Evolutionary conservation across 2,329 filamentous ascomycete species (phyloP), one percentile per base, ranked within the genome.

Genomic region (Lachnellula willkommii): DNA sequence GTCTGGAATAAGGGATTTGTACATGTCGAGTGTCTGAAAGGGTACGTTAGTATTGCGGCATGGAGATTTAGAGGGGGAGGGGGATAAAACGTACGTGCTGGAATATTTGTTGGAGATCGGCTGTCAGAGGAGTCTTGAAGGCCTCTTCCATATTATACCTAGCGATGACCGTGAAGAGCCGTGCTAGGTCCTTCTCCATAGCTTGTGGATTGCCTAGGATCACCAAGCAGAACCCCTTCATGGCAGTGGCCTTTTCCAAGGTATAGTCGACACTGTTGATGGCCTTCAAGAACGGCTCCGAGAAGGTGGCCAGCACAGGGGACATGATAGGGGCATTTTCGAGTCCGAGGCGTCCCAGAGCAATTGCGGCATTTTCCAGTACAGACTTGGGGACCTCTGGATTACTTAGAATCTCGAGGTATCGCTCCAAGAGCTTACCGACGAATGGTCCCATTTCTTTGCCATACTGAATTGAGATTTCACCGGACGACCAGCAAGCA

Each of bases 401-500:
- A 70, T 93, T 94, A 67, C 85, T 85, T 64, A 97, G 83, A 64
- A 97, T 96, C 53, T 87, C 82, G 40, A 90, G 81, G 28, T 95
- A 83, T 40, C 88, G 84, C 59, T 87, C 81, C 56, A 95, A 84
- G 15, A 99, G 76, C 59, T 88, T 82, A 22, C 89, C 84, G 9
- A 91, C 81, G 69, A 88, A 96, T 1, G 87, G 87, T 1, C 79
- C 79, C 83, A 96, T 89, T 53, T 80, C 83, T 59, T 85, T 83
- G 63, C 85, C 83, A 69, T 89, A 80, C 59, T 90, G 85, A 71
- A 96, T 85, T 15, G 91, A 84, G 59, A 97, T 94, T 75, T 99
- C 94, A 43, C 94, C 94, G 24, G 85, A 86, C 6, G 92, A 95
- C 94, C 94, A 99, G 75, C 93, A 97, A 22, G 94, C 93, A 69